Evolutionary conservation across 805 yeast species (phyloP), one percentile per base, ranked within the genome.

Genomic region (Hagleromyces aurorensis): DNA sequence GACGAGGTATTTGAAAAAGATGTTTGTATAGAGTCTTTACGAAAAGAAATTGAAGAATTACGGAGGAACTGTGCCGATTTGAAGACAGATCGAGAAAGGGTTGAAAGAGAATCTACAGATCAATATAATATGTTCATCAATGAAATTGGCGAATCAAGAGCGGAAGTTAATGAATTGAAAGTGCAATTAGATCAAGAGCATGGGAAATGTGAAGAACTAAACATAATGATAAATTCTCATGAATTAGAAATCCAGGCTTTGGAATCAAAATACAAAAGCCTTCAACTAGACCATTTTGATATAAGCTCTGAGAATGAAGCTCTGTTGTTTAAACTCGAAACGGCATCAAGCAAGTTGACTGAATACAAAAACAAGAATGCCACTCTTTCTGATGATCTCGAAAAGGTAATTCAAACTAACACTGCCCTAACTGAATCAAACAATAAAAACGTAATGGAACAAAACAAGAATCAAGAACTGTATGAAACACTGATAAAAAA

Each of bases 41-140:
- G 27, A 8, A 25, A 26, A 11, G 33, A 28, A 14, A 12, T 31
- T 8, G 33, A 32, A 14, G 28, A 14, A 10, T 27, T 33, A 9
- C 31, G 28, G 13, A 23, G 12, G 3, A 21, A 37, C 16, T 19
- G 32, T 17, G 21, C 24, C 5, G 29, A 19, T 13, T 13, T 37
- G 19, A 31, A 30, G n/a, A 25, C 15, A 19, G 37, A 33, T 17
- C 21, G 33, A 11, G 37, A 37, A 16, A n/a, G n/a, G n/a, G n/a
- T n/a, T n/a, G n/a, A n/a, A n/a, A n/a, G n/a, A n/a, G 34, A 32
- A 18, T 29, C 30, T 11, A 19, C 32, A 14, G 34, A 30, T 11
- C 32, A 33, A 16, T 25, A 26, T 9, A 33, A 25, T 9, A 27
- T 31, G 21, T 32, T 30, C 6, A 28, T 35, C 5, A 27, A 31